Base-by-base conservation (phyloP, 2,329 filamentous ascomycete genomes). In the Coniochaeta sp. region DNA sequence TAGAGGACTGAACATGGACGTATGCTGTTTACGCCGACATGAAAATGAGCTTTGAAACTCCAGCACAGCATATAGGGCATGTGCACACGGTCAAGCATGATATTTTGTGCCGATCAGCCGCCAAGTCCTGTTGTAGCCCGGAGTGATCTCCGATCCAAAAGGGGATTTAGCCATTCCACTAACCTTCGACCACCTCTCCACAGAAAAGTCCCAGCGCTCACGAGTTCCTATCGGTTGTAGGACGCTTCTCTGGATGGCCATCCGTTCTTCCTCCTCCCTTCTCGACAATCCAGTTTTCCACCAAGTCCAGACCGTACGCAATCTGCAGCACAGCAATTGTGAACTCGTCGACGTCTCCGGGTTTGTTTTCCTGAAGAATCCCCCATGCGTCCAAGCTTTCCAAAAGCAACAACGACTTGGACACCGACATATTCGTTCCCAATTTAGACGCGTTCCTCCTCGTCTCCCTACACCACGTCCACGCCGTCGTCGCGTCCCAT, bases 401-500 rank as follows among this genome's bases (percentile, higher is more conserved):
- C 22, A 64, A 55, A 47, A 67, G 60, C 11, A 57, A 24, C 55
- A 59, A 59, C 34, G 31, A 19, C 36, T 52, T 26, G 22, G 26
- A 31, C 44, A 26, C 47, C 58, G 50, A 34, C 33, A 33, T 26
- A 34, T 24, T 56, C n/a, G 8, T 26, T 14, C 26, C 31, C 50
- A 34, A 19, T 47, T 12, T 33, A 19, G 8, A 43, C 34, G 40
- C 14, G 43, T 58, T 64, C 31, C 44, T 24, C 52, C 40, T 57
- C 19, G 60, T 47, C 40, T 44, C 40, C 40, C 11, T 44, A 11
- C 16, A 44, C 70, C 70, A 72, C n/a, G 59, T 63, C 24, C 54
- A 56, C 6, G 67, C 66, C 9, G 64, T 63, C 14, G 34, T 7
- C 0, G 68, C 69, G 12, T 69, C 65, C 70, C 70, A 72, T 6